Percentiles rank a stretch among this genome's conserved stretches.
Evolutionary conservation across 345 rosid genomes (phyloP).

Genomic region (Citrus trifoliata): DNA sequence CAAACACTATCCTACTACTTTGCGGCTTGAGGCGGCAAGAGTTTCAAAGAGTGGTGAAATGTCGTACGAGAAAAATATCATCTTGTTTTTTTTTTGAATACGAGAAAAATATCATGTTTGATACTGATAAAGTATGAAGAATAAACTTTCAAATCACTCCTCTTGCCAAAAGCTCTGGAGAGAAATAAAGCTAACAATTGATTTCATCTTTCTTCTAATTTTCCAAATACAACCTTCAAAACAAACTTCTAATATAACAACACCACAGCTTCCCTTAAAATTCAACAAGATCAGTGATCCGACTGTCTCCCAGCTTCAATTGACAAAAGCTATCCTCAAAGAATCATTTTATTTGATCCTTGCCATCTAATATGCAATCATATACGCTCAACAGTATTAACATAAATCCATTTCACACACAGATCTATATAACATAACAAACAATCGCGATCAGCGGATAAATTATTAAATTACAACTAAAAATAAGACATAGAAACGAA

Average conservation of each 20-base stretch:
- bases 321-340: background rate
- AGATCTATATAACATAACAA: constrained; percentile 25
- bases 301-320: background rate
- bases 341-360: background rate
- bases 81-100: no score
- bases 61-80: no score
- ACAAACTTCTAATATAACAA: background rate
- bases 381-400: background rate
- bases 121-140: background rate
- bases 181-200: background rate
- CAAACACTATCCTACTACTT: background rate
- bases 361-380: background rate
- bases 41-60: background rate
- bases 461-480: background rate
- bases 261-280: background rate
- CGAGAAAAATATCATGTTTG: background rate
- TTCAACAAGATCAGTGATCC: background rate
- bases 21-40: background rate
- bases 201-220: background rate
- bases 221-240: background rate
- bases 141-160: background rate
- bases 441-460: constrained; percentile 10
- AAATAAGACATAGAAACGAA: background rate
- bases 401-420: background rate
- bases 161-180: no score